phyloP scores from a whole-genome alignment of 768 basidiomycete genomes.

The Hericium erinaceus region DNA sequence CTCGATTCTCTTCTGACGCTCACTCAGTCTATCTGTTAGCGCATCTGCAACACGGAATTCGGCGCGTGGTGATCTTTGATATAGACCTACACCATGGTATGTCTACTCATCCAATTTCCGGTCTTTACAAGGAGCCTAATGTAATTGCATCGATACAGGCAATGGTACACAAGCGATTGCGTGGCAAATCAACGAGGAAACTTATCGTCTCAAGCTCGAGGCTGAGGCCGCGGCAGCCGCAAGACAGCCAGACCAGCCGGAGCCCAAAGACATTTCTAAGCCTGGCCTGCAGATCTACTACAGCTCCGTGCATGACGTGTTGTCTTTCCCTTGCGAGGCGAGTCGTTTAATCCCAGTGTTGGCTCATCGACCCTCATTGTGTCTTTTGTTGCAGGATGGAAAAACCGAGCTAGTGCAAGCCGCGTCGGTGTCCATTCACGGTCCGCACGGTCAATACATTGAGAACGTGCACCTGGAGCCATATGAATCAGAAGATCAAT shows the following conservation, averaged over 20 bases:
- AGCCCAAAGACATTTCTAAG: conserved; percentile 19
- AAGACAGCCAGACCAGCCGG: conserved; percentile 24
- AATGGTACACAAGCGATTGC: conserved; percentile 91
- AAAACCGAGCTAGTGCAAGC: conserved; percentile 72
- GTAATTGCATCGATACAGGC: conserved; percentile 33
- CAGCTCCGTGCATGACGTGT: conserved; percentile 87
- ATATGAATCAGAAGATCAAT: conserved; percentile 63
- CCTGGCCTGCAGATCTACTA: conserved; percentile 67
- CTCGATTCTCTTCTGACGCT: not conserved
- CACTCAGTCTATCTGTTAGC: conserved; percentile 33
- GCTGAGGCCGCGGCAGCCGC: conserved; percentile 27
- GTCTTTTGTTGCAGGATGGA: conserved; percentile 51
- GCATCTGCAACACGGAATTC: conserved; percentile 68
- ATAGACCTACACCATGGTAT: conserved; percentile 87
- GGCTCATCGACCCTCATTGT: no score
- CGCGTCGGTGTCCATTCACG: conserved; percentile 73
- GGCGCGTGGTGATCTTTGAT: conserved; percentile 79
- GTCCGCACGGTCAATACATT: conserved; percentile 79
- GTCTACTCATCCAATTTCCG: conserved; percentile 4
- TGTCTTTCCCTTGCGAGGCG: conserved; percentile 90
- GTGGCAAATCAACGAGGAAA: conserved; percentile 89
- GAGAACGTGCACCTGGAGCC: conserved; percentile 78
- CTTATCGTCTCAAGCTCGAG: conserved; percentile 60
- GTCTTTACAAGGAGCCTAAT: not conserved
- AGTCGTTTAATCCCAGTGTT: conserved; percentile 4